Percentiles rank a stretch among this genome's conserved stretches.
These are phyloP conservation scores for Phyllachora maydis DNA, from an alignment of 2,329 filamentous ascomycete genomes.

Conservation along the genomic window DNA sequence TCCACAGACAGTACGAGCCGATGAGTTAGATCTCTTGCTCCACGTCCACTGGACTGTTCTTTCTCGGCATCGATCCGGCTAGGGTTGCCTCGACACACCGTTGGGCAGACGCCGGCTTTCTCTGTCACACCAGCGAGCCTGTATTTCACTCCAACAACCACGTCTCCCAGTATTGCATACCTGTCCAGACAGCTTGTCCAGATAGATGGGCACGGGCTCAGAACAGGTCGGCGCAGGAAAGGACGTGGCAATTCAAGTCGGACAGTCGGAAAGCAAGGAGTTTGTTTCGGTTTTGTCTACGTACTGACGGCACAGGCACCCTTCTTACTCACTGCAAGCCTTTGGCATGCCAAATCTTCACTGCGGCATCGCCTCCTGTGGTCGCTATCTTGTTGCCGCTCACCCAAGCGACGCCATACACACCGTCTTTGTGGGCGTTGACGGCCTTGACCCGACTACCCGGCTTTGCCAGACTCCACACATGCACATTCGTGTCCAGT, in stretches of 20 bases:
- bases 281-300: not conserved
- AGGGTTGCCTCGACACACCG: too few species aligned
- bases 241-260: not conserved
- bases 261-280: not conserved
- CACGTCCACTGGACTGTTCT: too few species aligned
- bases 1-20: too few species aligned
- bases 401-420: slow-evolving; percentile 68
- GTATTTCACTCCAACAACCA: too few species aligned
- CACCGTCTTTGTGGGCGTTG: slow-evolving; percentile 92
- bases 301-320: not conserved
- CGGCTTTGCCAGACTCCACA: slow-evolving; percentile 75
- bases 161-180: too few species aligned
- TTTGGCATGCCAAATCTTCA: slow-evolving; percentile 70
- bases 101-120: too few species aligned
- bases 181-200: too few species aligned
- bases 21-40: too few species aligned
- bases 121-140: too few species aligned
- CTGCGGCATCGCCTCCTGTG: slow-evolving; percentile 66
- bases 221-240: too few species aligned
- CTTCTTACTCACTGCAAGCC: slow-evolving; percentile 20
- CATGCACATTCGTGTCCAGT: slow-evolving; percentile 77
- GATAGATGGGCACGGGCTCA: too few species aligned
- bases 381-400: slow-evolving; percentile 49
- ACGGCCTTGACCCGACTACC: slow-evolving; percentile 65
- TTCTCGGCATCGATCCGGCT: too few species aligned